A percentile compares a stretch with the other conserved stretches of the same genome.
Conservation (phyloP, 352 stramenopile genomes). For the Thraustochytrium striatum region DNA sequence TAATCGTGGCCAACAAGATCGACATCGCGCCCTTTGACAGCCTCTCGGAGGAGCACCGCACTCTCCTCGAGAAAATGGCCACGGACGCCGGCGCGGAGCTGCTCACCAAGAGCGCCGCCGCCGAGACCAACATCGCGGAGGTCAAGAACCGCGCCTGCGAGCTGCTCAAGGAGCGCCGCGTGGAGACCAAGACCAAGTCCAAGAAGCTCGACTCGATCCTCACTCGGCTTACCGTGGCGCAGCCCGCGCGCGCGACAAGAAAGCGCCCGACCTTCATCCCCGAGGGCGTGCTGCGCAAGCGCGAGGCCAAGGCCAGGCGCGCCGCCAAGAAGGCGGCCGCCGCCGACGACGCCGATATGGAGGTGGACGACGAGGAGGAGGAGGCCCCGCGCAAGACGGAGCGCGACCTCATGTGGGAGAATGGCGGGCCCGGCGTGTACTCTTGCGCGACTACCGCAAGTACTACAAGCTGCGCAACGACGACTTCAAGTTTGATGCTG, state of each 20-base stretch:
- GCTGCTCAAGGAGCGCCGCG: conserved; percentile 84
- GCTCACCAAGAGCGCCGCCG: conserved; percentile 96
- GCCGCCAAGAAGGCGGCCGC: conserved; percentile 38
- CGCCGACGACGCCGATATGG: conserved; percentile 51
- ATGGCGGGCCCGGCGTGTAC: conserved; percentile 95
- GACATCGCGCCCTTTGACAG: conserved; percentile 90
- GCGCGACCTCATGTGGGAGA: conserved; percentile 82
- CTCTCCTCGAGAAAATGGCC: conserved; percentile 65
- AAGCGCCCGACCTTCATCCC: conserved; percentile 86
- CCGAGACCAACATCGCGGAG: conserved; percentile 90
- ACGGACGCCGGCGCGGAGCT: conserved; percentile 59
- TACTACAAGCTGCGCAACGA: conserved; percentile 93
- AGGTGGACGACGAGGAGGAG: conserved; percentile 51
- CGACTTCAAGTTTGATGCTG: conserved; percentile 92
- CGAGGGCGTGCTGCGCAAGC: conserved; percentile 76
- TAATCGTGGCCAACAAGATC: conserved; percentile 98
- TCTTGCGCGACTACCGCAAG: conserved; percentile 91
- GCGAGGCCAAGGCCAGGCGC: conserved; percentile 56
- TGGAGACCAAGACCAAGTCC: conserved; percentile 88
- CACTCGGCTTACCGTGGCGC: conserved; percentile 90
- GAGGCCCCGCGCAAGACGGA: conserved; percentile 62
- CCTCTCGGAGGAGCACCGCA: conserved; percentile 68
- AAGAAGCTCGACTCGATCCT: conserved; percentile 94
- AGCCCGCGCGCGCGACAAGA: conserved; percentile 85
- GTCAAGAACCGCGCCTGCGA: conserved; percentile 92